Conservation (phyloP, 2,329 filamentous ascomycete species). For the Annulohypoxylon truncatum region DNA sequence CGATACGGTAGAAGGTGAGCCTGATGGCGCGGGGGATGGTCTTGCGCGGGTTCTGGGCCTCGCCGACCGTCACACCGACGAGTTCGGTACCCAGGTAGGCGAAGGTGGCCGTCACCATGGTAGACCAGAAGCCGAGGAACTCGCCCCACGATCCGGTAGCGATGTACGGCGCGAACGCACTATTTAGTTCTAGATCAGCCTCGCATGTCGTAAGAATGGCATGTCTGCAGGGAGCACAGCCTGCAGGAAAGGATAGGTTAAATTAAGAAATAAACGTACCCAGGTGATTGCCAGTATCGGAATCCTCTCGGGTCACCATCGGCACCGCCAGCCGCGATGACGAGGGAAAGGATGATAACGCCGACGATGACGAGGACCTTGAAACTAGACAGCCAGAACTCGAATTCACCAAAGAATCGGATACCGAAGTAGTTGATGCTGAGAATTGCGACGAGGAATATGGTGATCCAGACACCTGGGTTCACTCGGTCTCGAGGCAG, state of each 20-base stretch:
- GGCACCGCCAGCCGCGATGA: constrained; percentile 74
- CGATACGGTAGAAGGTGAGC: constrained; percentile 83
- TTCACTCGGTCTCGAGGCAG: constrained; percentile 73
- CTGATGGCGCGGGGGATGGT: constrained; percentile 82
- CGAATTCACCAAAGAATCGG: constrained; percentile 73
- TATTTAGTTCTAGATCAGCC: constrained; percentile 33
- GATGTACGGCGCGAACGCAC: constrained; percentile 64
- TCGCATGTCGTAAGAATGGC: not conserved
- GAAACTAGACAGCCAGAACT: constrained; percentile 72
- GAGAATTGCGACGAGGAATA: constrained; percentile 72
- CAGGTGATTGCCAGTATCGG: constrained; percentile 73
- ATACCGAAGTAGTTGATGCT: constrained; percentile 78
- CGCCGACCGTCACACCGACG: constrained; percentile 81
- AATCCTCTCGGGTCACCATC: constrained; percentile 72
- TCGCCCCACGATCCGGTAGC: constrained; percentile 58
- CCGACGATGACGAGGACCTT: constrained; percentile 75
- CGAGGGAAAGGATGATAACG: constrained; percentile 72
- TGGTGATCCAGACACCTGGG: constrained; percentile 81
- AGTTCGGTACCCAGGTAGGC: constrained; percentile 82
- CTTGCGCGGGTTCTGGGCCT: constrained; percentile 82
- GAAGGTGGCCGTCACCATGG: constrained; percentile 81
- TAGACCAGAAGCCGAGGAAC: constrained; percentile 75
- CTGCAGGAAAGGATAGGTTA: not conserved
- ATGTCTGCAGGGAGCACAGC: constrained; percentile 9
- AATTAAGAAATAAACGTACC: constrained; percentile 50